Percentiles rank a stretch among this genome's conserved stretches.
Conservation (phyloP, 345 rosid genomes). For the Boechera stricta region DNA sequence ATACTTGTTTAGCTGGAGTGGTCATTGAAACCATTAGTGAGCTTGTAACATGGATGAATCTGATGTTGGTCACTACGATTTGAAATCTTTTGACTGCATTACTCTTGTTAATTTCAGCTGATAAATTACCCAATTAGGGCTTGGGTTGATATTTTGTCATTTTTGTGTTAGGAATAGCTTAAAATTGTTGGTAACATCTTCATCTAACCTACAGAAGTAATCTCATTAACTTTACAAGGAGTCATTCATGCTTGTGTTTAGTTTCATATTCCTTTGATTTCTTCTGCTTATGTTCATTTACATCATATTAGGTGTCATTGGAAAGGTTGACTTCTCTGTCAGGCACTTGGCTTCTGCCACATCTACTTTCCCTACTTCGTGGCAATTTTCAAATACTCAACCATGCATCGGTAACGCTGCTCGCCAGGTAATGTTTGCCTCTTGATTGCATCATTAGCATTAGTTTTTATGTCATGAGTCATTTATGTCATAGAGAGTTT, state of each 20-base stretch:
- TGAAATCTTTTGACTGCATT: neutral
- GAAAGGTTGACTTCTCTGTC: constrained; percentile 97
- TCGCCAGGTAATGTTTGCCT: constrained; percentile 60
- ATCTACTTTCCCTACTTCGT: constrained; percentile 68
- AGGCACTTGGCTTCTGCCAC: constrained; percentile 90
- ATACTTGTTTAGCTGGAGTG: neutral
- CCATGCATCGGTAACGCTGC: constrained; percentile 70
- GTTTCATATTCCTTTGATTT: constrained; percentile 2
- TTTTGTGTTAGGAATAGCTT: constrained; percentile 13
- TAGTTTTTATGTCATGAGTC: constrained; percentile 4
- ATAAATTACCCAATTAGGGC: neutral
- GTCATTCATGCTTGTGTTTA: neutral
- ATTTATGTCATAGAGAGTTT: constrained; percentile 1
- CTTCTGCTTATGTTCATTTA: constrained; percentile 34
- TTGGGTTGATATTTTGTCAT: neutral
- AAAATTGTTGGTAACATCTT: neutral
- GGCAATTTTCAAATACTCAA: constrained; percentile 64
- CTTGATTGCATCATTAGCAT: neutral
- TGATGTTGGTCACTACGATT: constrained; percentile 8
- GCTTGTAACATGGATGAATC: neutral
- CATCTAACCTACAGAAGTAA: neutral
- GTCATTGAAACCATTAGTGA: constrained; percentile 11
- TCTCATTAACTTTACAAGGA: too few species aligned
- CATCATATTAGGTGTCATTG: constrained; percentile 68
- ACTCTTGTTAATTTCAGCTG: neutral